Percentiles rank a stretch among this genome's conserved stretches.
Evolutionary conservation across 2,329 filamentous ascomycete genomes (phyloP).

Genomic region (Fusarium beomiforme): DNA sequence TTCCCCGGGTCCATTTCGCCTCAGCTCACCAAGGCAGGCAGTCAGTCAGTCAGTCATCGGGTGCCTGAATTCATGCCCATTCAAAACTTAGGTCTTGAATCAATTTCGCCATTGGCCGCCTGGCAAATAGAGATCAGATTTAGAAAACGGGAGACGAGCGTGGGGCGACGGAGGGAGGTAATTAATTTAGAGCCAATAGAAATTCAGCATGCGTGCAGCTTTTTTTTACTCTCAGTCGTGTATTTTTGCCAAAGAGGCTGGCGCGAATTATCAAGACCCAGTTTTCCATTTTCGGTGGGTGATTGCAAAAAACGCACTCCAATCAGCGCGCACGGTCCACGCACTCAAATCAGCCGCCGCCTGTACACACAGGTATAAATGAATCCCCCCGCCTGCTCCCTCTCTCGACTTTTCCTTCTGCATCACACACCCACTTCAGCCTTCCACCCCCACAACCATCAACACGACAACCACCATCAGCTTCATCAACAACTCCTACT

Average conservation of each 20-base stretch:
- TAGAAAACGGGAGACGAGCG: conserved; percentile 3
- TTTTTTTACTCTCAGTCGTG: conserved; percentile 31
- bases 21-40: no score
- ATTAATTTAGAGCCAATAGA: conserved; percentile 39
- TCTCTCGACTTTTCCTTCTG: conserved; percentile 52
- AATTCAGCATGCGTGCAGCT: conserved; percentile 37
- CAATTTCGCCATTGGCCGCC: conserved; percentile 30
- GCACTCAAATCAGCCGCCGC: conserved; percentile 52
- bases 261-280: conserved; percentile 17
- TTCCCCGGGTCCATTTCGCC: conserved; percentile 18
- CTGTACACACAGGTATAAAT: conserved; percentile 53
- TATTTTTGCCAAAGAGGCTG: conserved; percentile 27
- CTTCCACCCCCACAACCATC: conserved; percentile 45
- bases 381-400: conserved; percentile 55
- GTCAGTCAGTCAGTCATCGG: neutral
- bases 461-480: conserved; percentile 41
- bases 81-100: neutral
- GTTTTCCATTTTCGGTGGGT: conserved; percentile 39
- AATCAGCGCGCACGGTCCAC: conserved; percentile 41
- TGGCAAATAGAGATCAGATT: conserved; percentile 18
- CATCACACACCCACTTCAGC: conserved; percentile 54
- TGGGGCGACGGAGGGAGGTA: neutral
- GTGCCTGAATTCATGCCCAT: conserved; percentile 20
- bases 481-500: conserved; percentile 43
- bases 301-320: conserved; percentile 35